These are phyloP conservation scores for Eimeria maxima DNA, from an alignment of 169 alveolate species.

Conservation along the genomic window DNA sequence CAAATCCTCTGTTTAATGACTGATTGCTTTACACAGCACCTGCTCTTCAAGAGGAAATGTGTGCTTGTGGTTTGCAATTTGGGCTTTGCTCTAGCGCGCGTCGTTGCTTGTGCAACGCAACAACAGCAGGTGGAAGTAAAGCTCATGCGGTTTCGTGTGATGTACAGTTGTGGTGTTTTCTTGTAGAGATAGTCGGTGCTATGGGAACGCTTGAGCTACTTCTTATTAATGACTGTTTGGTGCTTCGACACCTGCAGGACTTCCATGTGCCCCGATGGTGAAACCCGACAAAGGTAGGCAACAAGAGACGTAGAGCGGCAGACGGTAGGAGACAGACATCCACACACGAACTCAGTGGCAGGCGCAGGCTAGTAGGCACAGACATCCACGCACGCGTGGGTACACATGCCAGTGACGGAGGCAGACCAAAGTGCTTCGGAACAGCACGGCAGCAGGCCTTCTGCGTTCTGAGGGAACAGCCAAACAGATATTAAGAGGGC, in stretches of 20 bases:
- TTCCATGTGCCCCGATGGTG: neutral
- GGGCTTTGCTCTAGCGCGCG: neutral
- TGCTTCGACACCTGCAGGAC: neutral
- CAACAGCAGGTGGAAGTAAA: neutral
- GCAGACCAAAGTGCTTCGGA: neutral
- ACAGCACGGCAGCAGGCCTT: neutral
- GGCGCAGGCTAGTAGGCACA: neutral
- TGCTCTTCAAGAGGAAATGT: neutral
- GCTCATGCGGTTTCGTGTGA: neutral
- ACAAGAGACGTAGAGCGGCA: neutral
- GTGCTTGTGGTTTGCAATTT: neutral
- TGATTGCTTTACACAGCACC: neutral
- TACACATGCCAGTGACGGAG: neutral
- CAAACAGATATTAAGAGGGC: neutral
- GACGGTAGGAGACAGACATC: neutral
- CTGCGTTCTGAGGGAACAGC: neutral
- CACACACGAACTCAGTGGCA: neutral
- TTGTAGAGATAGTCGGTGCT: neutral
- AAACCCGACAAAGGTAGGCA: neutral
- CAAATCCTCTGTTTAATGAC: constrained; percentile 19
- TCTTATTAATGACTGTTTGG: neutral
- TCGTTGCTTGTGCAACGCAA: neutral
- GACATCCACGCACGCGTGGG: neutral
- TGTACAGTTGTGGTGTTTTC: neutral
- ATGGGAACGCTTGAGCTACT: neutral